Conservation (phyloP, 768 basidiomycete species). For the Naganishia friedmannii region DNA sequence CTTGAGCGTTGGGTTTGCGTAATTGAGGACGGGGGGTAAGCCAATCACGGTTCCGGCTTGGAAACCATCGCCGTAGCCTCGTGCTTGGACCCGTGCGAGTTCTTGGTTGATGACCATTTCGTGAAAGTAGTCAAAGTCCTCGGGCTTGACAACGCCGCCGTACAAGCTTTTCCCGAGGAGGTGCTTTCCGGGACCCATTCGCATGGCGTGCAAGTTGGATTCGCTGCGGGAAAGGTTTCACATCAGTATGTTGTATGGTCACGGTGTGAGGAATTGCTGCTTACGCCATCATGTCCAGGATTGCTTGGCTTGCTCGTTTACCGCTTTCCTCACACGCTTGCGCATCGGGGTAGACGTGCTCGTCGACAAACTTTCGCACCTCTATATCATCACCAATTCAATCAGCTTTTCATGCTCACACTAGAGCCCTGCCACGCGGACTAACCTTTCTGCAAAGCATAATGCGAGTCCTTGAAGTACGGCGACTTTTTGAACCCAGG, state of each 20-base stretch:
- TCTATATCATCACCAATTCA: not conserved
- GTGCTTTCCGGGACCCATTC: slow-evolving; percentile 85
- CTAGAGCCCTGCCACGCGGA: not conserved
- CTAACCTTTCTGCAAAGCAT: slow-evolving; percentile 49
- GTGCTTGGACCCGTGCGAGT: slow-evolving; percentile 63
- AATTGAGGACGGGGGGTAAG: slow-evolving; percentile 79
- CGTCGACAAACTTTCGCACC: slow-evolving; percentile 64
- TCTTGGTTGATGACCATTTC: slow-evolving; percentile 78
- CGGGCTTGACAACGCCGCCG: slow-evolving; percentile 70
- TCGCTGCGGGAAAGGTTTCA: slow-evolving; percentile 56
- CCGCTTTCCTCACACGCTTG: slow-evolving; percentile 77
- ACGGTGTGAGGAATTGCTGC: slow-evolving; percentile 45
- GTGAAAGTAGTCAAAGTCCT: slow-evolving; percentile 89
- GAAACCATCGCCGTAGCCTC: slow-evolving; percentile 75
- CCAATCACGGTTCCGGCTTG: slow-evolving; percentile 76
- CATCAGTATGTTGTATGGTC: not conserved
- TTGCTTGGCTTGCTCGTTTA: slow-evolving; percentile 74
- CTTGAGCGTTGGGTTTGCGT: slow-evolving; percentile 68
- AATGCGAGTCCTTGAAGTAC: slow-evolving; percentile 68
- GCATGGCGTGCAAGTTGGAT: slow-evolving; percentile 78
- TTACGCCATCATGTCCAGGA: slow-evolving; percentile 80
- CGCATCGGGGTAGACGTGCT: slow-evolving; percentile 70
- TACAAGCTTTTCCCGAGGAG: slow-evolving; percentile 73
- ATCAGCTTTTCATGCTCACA: slow-evolving; percentile 7
- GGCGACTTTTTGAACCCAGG: slow-evolving; percentile 66